Percentiles rank a stretch among this genome's conserved stretches.
These are phyloP conservation scores for Arthrobotrys megalospora DNA, from an alignment of 2,329 filamentous ascomycete genomes.

Conservation along the genomic window DNA sequence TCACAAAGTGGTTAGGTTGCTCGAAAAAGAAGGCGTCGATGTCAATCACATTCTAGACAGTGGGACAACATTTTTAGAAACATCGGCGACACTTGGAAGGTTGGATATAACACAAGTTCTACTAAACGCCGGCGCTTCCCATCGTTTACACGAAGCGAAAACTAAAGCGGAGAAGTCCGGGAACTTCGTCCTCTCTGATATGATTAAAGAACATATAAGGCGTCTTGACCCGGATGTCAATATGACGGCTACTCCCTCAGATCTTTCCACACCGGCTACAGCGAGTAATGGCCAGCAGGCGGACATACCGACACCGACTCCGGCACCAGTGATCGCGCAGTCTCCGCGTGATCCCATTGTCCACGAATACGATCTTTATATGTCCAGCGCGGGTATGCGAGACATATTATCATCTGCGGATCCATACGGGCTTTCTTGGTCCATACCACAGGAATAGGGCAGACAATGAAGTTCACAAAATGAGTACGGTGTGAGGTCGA, in stretches of 20 bases:
- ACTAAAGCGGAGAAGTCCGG: not conserved
- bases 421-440: too few species aligned
- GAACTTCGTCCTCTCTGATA: conserved; percentile 6
- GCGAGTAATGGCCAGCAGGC: not conserved
- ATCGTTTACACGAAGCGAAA: conserved; percentile 20
- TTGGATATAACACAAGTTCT: conserved; percentile 27
- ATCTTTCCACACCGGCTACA: conserved; percentile 1
- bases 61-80: conserved; percentile 26
- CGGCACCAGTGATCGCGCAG: not conserved
- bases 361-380: conserved; percentile 3
- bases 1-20: conserved; percentile 27
- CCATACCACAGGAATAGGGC: too few species aligned
- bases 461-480: too few species aligned
- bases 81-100: conserved; percentile 20
- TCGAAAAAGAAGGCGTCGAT: not conserved
- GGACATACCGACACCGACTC: not conserved
- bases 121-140: conserved; percentile 18
- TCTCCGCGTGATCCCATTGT: conserved; percentile 10
- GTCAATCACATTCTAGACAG: conserved; percentile 25
- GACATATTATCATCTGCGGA: too few species aligned
- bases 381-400: not conserved
- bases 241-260: conserved; percentile 2
- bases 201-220: conserved; percentile 3
- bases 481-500: too few species aligned
- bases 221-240: not conserved